Evolutionary conservation across 129 eudicot species (phyloP).

Genomic region (Rutidosis leptorrhynchoides): DNA sequence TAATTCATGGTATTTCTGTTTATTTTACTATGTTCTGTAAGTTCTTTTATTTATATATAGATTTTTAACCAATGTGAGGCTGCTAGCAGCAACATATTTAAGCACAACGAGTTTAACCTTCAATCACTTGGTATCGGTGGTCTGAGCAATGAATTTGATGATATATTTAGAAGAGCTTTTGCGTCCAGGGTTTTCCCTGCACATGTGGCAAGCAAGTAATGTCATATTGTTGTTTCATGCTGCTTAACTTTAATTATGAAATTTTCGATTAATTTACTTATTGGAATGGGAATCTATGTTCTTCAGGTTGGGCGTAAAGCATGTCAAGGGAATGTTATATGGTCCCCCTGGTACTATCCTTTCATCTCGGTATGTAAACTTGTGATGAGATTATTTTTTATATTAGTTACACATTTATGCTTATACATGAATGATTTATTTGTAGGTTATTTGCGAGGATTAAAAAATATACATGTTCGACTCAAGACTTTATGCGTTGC

Average conservation of each 20-base stretch:
- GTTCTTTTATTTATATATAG: slow-evolving; percentile 36
- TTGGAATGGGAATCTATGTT: slow-evolving; percentile 4
- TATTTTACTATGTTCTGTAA: background rate
- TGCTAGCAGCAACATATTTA: slow-evolving; percentile 91
- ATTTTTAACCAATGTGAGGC: slow-evolving; percentile 92
- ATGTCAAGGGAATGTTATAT: slow-evolving; percentile 96
- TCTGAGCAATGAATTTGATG: slow-evolving; percentile 88
- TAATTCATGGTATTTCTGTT: background rate
- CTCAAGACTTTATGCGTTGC: no score
- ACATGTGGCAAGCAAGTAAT: slow-evolving; percentile 93
- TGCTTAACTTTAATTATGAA: background rate
- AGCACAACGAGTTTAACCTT: slow-evolving; percentile 92
- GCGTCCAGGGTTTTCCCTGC: slow-evolving; percentile 99
- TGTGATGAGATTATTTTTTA: no score
- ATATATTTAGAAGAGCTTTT: slow-evolving; percentile 97
- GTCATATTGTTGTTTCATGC: slow-evolving; percentile 6
- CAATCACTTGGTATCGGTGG: slow-evolving; percentile 93
- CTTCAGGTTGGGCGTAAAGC: slow-evolving; percentile 84
- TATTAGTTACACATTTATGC: no score
- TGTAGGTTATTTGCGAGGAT: no score
- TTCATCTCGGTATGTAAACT: no score
- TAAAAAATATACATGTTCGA: no score
- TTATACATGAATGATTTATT: no score
- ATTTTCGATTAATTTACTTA: background rate
- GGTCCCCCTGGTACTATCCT: slow-evolving; percentile 99